Percentiles rank a stretch among this genome's conserved stretches.
Evolutionary conservation across 1,139 yeast species (phyloP).

Genomic region (Scheffersomyces quercinus): DNA sequence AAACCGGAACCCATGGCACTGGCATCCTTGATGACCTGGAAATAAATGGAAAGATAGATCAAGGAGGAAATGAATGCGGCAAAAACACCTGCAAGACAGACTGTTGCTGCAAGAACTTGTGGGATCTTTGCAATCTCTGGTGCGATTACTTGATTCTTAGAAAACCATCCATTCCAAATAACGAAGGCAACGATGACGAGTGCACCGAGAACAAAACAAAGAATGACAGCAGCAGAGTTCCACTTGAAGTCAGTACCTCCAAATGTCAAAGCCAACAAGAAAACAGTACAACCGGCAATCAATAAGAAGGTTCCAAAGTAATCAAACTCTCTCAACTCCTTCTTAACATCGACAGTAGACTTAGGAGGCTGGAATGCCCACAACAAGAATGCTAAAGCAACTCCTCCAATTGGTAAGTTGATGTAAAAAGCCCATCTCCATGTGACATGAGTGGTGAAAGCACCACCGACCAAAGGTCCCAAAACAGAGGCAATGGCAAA

Average conservation of each 20-base stretch:
- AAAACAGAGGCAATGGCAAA: constrained; percentile 25
- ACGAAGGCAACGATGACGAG: constrained; percentile 36
- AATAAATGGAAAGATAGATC: constrained; percentile 26
- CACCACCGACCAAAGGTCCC: constrained; percentile 29
- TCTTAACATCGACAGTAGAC: constrained; percentile 36
- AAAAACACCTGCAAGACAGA: constrained; percentile 7
- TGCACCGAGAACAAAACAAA: constrained; percentile 57
- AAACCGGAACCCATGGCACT: constrained; percentile 42
- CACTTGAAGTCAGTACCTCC: constrained; percentile 49
- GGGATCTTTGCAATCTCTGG: constrained; percentile 34
- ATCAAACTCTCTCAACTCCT: constrained; percentile 47
- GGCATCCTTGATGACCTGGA: constrained; percentile 35
- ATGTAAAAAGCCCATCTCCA: constrained; percentile 84
- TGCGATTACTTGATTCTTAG: constrained; percentile 50
- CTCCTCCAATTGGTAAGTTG: constrained; percentile 67
- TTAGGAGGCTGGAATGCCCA: constrained; percentile 58
- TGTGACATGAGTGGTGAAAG: constrained; percentile 44
- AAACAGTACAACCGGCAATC: constrained; percentile 40
- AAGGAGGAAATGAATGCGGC: constrained; percentile 9
- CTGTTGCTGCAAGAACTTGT: constrained; percentile 8
- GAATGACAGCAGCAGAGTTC: constrained; percentile 57
- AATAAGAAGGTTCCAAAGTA: constrained; percentile 45
- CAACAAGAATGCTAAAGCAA: constrained; percentile 47
- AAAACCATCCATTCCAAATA: constrained; percentile 48
- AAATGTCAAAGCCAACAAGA: constrained; percentile 51